Evolutionary conservation across 2,329 filamentous ascomycete species (phyloP), one percentile per base, ranked within the genome.

Genomic region (Colletotrichum endophyticum): DNA sequence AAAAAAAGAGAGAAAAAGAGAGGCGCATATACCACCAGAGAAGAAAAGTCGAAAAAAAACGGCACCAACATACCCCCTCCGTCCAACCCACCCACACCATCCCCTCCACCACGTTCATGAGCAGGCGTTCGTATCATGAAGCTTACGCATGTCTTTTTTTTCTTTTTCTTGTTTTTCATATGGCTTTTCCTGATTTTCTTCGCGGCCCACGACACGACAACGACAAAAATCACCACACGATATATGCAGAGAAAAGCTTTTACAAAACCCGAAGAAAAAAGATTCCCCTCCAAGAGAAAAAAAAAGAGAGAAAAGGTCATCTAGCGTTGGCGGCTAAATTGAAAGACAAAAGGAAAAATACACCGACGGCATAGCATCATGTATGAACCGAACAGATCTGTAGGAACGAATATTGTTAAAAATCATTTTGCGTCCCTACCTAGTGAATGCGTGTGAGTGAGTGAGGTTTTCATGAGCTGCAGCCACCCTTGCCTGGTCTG

Each of bases 61-160:
- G 44, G n/a, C 44, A 53, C n/a, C n/a, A 53, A 22, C 44, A 53
- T 53, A 53, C 44, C 44, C 44, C 44, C 44, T 53, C 44, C 44
- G 44, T 22, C 44, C n/a, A 53, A 53, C 44, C 44, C 11, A 53
- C 44, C 44, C n/a, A 53, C 19, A 53, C n/a, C n/a, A 53, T 53
- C 44, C 44, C 44, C 44, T 53, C 44, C n/a, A 49, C 44, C 27
- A 32, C 57, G 39, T 27, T 32, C 49, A 72, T 62, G 34, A 66
- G 68, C 72, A 74, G 67, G 72, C 72, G 72, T 75, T 53, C 44
- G 44, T 13, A 53, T n/a, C 44, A 53, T 53, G 44, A 53, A 53
- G 44, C 44, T 53, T 22, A 53, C 44, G 44, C 44, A 53, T 53
- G 44, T 53, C 44, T 56, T 34, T 13, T 36, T 53, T 49, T 11